These are phyloP conservation scores for Colletotrichum spinosum DNA, from an alignment of 2,329 filamentous ascomycete species.

Conservation along the genomic window DNA sequence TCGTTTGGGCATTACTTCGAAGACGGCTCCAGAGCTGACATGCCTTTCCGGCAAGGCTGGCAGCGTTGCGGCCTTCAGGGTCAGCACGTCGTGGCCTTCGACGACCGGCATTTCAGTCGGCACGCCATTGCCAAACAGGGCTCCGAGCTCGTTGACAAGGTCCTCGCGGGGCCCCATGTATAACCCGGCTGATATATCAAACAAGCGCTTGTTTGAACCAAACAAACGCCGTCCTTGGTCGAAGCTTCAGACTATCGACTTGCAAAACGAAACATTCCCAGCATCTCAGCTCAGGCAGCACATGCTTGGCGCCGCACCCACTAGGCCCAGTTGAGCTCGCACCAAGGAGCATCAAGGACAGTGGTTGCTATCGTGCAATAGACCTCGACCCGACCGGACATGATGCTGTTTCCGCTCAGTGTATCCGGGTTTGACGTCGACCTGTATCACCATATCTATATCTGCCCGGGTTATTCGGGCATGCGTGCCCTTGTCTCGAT, in stretches of 20 bases:
- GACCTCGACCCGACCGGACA: too few relatives aligned
- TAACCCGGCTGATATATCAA: slow-evolving; percentile 7
- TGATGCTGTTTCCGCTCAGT: too few relatives aligned
- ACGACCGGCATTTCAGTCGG: slow-evolving; percentile 14
- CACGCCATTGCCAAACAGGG: slow-evolving; percentile 17
- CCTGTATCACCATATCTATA: too few relatives aligned
- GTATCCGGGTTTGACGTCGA: too few relatives aligned
- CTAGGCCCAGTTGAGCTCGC: too few relatives aligned
- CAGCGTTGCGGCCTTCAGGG: slow-evolving; percentile 17
- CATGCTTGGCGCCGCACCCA: too few relatives aligned
- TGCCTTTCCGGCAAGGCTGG: slow-evolving; percentile 6
- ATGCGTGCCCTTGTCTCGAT: too few relatives aligned
- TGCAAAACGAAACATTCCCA: slow-evolving; percentile 14
- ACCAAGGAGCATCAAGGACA: too few relatives aligned
- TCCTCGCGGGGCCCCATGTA: slow-evolving; percentile 17
- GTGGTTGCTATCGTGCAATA: too few relatives aligned
- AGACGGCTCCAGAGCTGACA: neutral
- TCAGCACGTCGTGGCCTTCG: slow-evolving; percentile 10
- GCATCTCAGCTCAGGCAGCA: neutral
- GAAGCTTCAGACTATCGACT: slow-evolving; percentile 14
- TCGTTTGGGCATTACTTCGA: neutral
- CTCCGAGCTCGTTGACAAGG: slow-evolving; percentile 9
- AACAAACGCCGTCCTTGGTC: neutral
- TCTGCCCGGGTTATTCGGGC: too few relatives aligned
- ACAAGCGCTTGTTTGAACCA: slow-evolving; percentile 7